These are phyloP conservation scores for Oryza australiensis DNA, from an alignment of 176 grass and related monocot species.

Conservation along the genomic window DNA sequence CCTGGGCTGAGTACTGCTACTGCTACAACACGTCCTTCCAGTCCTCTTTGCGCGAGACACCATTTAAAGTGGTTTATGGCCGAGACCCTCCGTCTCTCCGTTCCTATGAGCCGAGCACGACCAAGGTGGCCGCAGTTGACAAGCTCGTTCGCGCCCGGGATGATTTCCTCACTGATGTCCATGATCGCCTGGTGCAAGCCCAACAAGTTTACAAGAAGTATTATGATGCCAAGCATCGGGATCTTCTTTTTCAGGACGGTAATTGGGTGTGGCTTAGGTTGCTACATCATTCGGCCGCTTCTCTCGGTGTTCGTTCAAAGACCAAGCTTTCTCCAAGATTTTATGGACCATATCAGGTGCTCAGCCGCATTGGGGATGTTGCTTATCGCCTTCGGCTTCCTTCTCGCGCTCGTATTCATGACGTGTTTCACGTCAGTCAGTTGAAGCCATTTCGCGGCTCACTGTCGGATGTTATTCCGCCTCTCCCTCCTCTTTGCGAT, in stretches of 20 bases:
- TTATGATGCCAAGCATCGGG: neutral
- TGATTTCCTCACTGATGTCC: neutral
- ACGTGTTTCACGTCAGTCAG: neutral
- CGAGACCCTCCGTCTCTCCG: neutral
- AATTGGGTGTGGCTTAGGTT: neutral
- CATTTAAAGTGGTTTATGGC: neutral
- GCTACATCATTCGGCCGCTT: neutral
- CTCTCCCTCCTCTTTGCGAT: neutral
- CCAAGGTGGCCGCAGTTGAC: neutral
- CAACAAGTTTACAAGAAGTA: neutral
- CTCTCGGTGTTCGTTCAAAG: no score
- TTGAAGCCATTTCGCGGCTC: neutral
- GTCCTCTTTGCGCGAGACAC: accelerated
- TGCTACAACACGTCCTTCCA: neutral
- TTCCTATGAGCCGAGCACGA: accelerated
- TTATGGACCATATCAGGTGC: neutral
- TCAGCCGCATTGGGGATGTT: neutral
- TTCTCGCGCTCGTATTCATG: neutral
- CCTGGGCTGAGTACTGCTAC: neutral
- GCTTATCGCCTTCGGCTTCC: accelerated
- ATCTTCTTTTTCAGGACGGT: neutral
- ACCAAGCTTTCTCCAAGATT: neutral
- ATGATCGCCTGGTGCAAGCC: neutral
- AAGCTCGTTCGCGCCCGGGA: accelerated
- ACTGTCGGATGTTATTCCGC: accelerated